Base-by-base conservation (phyloP, 164 flowering plant species). In the Magnolia officinalis region DNA sequence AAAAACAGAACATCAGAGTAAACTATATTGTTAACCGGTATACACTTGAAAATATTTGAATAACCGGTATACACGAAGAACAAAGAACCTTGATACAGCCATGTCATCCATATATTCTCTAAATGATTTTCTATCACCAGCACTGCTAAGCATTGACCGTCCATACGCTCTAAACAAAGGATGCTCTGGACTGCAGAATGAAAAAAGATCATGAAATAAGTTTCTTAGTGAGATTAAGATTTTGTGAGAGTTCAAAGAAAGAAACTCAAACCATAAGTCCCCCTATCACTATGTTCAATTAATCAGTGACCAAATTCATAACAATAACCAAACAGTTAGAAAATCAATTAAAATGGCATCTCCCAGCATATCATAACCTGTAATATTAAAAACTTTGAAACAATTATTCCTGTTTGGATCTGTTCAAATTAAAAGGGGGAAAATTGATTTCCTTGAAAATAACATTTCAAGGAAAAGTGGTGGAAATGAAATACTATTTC, bases 141-240 rank as follows among this genome's bases (percentile, higher is more conserved):
- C 16, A 16, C 61, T 8, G 61, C 98, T 85, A 78, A 96, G 95
- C 90, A 96, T 86, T 71, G 98, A 94, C 70, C 97, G 83, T 26
- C 91, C 92, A 77, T 94, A 95, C 75, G 93, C 85, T 79, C 91
- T 90, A 75, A 87, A 80, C 69, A 94, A 86, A 74, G 99, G 99
- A 86, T 94, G 97, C 84, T 96, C 99, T 74, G 99, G 99, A 83
- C 99, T 96, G 89, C 77, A 87, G 76, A 81, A 65, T 13, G 24
- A 64, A 67, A 23, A 8, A 31, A 63, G 20, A 18, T 29, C 71
- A 76, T 26, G 23, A 55, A 64, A 8, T 50, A 19, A 58, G 51
- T 6, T 20, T 51, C 18, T 45, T 24, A 61, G 16, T 26, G 21
- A 59, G 37, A 49, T 11, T 24, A 49, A 8, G 20, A 49, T 10